phyloP scores from a whole-genome alignment of 805 yeast genomes.

The Cyberlindnera japonica region DNA sequence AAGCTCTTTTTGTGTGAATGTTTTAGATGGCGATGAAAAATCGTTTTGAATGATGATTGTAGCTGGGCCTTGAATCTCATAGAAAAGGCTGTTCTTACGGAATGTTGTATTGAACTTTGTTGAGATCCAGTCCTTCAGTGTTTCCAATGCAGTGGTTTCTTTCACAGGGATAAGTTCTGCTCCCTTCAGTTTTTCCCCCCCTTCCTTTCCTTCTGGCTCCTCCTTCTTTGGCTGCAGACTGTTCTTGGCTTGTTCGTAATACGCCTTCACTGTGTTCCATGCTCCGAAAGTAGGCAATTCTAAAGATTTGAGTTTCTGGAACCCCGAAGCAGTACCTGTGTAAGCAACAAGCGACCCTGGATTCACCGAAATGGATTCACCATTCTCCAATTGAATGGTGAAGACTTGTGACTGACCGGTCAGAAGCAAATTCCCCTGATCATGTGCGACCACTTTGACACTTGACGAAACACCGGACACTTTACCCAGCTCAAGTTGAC shows the following conservation, averaged over 20 bases:
- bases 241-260: background rate
- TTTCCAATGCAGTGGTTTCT: constrained; percentile 6
- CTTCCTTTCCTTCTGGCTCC: background rate
- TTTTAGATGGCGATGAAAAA: constrained; percentile 1
- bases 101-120: constrained; percentile 15
- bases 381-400: constrained; percentile 21
- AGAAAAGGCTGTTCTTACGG: constrained; percentile 21
- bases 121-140: constrained; percentile 13
- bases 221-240: background rate
- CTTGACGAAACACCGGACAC: background rate
- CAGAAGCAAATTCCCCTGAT: constrained; percentile 29
- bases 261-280: constrained; percentile 10
- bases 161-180: constrained; percentile 2
- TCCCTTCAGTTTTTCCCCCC: background rate
- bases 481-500: constrained; percentile 8
- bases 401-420: constrained; percentile 31
- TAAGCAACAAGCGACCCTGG: constrained; percentile 18
- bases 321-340: constrained; percentile 7
- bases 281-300: constrained; percentile 14
- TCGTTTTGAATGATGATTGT: constrained; percentile 26
- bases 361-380: constrained; percentile 25
- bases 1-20: constrained; percentile 16
- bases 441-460: constrained; percentile 10
- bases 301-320: constrained; percentile 8
- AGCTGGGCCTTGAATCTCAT: constrained; percentile 31